Evolutionary conservation across 495 filamentous ascomycete species (phyloP).

Genomic region (Trichoderma reesei): DNA sequence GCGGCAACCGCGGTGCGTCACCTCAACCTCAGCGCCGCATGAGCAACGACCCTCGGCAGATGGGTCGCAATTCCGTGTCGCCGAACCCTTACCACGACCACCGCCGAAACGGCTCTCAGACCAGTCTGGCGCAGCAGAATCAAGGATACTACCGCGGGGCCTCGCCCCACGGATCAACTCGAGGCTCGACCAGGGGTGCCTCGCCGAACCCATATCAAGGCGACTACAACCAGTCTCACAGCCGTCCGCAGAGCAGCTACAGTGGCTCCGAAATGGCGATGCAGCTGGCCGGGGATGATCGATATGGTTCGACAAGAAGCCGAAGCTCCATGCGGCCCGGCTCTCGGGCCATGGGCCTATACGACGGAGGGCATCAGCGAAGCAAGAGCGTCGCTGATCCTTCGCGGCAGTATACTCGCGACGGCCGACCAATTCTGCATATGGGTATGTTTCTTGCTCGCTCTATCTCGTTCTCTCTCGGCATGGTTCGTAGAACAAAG

Average conservation of each 20-base stretch:
- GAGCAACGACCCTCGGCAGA: conserved; percentile 25
- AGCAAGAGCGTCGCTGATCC: conserved; percentile 75
- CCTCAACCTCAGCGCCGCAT: conserved; percentile 37
- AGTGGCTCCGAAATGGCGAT: conserved; percentile 60
- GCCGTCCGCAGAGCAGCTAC: conserved; percentile 53
- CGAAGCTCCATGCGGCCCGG: conserved; percentile 27
- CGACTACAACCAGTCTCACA: conserved; percentile 27
- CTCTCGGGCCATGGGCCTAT: conserved; percentile 47
- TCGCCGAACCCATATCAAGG: conserved; percentile 45
- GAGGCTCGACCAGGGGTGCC: conserved; percentile 44
- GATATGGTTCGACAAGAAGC: conserved; percentile 46
- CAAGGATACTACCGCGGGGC: conserved; percentile 47
- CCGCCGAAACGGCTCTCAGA: conserved; percentile 21
- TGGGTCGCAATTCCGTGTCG: conserved; percentile 36
- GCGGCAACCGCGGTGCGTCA: conserved; percentile 38
- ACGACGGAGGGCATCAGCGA: conserved; percentile 52
- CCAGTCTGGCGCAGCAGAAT: conserved; percentile 32
- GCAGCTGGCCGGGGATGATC: conserved; percentile 55
- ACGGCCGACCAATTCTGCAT: conserved; percentile 81
- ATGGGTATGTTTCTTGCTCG: conserved; percentile 58
- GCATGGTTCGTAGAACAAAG: not conserved
- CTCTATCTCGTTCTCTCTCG: not conserved
- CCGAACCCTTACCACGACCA: conserved; percentile 41
- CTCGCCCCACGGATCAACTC: conserved; percentile 43
- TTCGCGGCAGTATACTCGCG: conserved; percentile 63